phyloP scores from a whole-genome alignment of 2,329 filamentous ascomycete genomes.

The Exophiala aquamarina region DNA sequence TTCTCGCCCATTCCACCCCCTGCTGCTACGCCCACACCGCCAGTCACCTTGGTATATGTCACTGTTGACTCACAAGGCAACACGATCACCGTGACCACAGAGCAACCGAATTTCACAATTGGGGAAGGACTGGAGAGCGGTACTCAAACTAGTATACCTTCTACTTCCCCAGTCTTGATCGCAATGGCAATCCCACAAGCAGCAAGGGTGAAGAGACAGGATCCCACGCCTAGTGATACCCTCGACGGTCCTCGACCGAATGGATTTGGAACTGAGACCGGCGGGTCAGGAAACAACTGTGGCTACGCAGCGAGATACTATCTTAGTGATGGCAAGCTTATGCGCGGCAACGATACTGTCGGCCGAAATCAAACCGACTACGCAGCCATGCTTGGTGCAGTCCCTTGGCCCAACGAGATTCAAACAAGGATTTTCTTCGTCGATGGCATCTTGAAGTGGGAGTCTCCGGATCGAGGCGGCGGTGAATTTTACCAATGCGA shows the following conservation, averaged over 20 bases:
- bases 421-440: conserved; percentile 19
- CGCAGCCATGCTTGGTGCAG: conserved; percentile 10
- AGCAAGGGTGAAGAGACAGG: conserved; percentile 18
- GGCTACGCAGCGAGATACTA: conserved; percentile 19
- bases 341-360: conserved; percentile 13
- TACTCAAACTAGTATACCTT: conserved; percentile 15
- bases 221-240: not conserved
- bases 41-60: conserved; percentile 7
- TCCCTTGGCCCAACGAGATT: conserved; percentile 18
- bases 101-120: conserved; percentile 16
- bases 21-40: conserved; percentile 9
- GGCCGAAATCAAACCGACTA: conserved; percentile 22
- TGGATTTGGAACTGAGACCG: conserved; percentile 8
- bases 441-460: conserved; percentile 24
- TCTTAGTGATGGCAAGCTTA: conserved; percentile 15
- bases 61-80: conserved; percentile 16
- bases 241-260: conserved; percentile 1
- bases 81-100: conserved; percentile 11
- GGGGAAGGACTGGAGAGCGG: conserved; percentile 23
- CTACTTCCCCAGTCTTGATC: conserved; percentile 15
- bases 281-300: conserved; percentile 17
- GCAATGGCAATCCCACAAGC: conserved; percentile 12
- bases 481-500: conserved; percentile 24
- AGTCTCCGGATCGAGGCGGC: conserved; percentile 15
- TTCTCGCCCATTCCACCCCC: conserved; percentile 16